phyloP scores from a whole-genome alignment of 1,284 basidiomycete species.

The Apiotrichum veenhuisii region DNA sequence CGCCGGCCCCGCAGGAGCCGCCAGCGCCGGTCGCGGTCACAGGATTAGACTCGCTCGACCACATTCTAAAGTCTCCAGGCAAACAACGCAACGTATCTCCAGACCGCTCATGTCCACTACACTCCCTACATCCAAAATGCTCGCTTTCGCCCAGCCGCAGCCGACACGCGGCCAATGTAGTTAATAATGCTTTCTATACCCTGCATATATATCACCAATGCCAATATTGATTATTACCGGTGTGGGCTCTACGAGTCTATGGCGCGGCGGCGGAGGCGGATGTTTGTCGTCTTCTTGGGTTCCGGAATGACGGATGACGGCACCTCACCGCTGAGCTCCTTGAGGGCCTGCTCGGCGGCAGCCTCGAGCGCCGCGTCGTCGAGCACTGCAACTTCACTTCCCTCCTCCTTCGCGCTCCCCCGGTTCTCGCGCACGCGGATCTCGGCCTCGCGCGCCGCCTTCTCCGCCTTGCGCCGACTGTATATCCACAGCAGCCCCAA shows the following conservation, averaged over 20 bases:
- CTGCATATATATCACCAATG: slow-evolving; percentile 6
- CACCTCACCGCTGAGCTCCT: not conserved
- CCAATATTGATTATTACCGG: not conserved
- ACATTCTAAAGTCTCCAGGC: too few species aligned
- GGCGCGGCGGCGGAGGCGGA: slow-evolving; percentile 9
- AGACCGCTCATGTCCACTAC: too few species aligned
- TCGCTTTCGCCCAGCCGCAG: too few species aligned
- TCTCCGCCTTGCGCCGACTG: slow-evolving; percentile 3
- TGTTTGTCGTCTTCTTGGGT: not conserved
- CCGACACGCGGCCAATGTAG: not conserved
- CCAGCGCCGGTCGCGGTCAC: not conserved
- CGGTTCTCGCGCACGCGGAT: not conserved
- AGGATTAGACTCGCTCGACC: not conserved
- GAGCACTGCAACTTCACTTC: not conserved
- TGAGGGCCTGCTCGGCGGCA: not conserved
- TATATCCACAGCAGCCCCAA: slow-evolving; percentile 34
- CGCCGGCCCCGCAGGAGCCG: not conserved
- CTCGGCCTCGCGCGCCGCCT: not conserved
- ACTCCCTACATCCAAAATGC: too few species aligned
- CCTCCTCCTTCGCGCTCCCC: not conserved
- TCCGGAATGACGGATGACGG: not conserved
- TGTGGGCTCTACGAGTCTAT: not conserved
- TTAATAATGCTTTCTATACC: not conserved
- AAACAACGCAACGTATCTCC: too few species aligned
- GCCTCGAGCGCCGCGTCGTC: not conserved